Base-by-base conservation (phyloP, 1,284 basidiomycete genomes). In the Sporisorium exsertum region DNA sequence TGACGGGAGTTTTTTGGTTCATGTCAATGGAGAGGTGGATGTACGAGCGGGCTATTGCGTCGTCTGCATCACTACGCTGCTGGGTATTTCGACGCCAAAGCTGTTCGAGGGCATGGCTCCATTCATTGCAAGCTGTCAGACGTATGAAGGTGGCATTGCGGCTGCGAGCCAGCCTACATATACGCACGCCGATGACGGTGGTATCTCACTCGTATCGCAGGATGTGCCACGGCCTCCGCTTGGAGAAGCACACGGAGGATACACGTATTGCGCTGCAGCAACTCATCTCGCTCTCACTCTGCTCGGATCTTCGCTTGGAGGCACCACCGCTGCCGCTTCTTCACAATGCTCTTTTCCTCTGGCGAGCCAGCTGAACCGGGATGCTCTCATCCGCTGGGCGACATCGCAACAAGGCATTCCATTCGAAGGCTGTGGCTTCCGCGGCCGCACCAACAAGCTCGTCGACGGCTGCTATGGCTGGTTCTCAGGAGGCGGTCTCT, bases 381-480 rank as follows among this genome's bases (percentile, higher is more conserved):
- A 87, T 18, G 87, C 87, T 2, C 88, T 96, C 0, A 82, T 94
- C 24, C 87, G 95, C 2, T 99, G 96, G 96, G 89, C 92, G 0
- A 90, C 90, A 0, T 88, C 91, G 53, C 92, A 97, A 91, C 97
- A 99, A 84, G 95, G 94, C 0, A 86, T 87, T 0, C 91, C 91
- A 27, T 89, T 90, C 27, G 96, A 99, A 82, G 89, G 94, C 3
- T 95, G 95, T 3, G 97, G 96, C 0, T 98, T 99, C 87, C 90
- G 90, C 51, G 97, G 97, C 0, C 88, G 97, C 47, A 94, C 94
- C 66, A 99, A 99, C 86, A 99, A 99, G 87, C 90, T 99, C 15
- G 96, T 99, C 0, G 97, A 99, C 82, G 97, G 96, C 3, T 99
- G 97, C 87, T 99, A 99, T 86, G 92, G 93, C 33, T 99, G 97